A percentile compares a stretch with the other conserved stretches of the same genome.
These are phyloP conservation scores for Heliosperma pusillum DNA, from an alignment of 148 eudicot genomes.

Conservation along the genomic window DNA sequence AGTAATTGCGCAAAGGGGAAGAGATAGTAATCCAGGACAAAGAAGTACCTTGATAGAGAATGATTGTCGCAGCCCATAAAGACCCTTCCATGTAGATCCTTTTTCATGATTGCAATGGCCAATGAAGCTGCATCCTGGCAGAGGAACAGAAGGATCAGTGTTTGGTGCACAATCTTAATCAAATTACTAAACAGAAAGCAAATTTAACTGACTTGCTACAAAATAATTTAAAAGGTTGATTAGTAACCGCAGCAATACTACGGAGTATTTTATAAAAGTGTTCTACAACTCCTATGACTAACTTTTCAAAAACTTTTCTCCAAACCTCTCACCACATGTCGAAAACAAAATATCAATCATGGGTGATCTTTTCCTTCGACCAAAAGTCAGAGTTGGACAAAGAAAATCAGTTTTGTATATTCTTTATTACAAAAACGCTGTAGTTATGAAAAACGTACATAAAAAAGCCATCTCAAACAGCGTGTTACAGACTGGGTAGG, in stretches of 20 bases:
- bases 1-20: background rate
- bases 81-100: slow-evolving; percentile 48
- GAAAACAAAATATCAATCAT: no score
- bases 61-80: slow-evolving; percentile 91
- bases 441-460: no score
- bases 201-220: background rate
- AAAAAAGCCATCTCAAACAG: no score
- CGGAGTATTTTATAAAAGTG: background rate
- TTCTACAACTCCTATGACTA: background rate
- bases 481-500: no score
- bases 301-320: no score
- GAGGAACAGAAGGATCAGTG: background rate
- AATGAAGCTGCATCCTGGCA: slow-evolving; percentile 83
- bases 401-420: no score
- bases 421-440: no score
- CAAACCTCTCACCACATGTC: no score
- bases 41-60: slow-evolving; percentile 70
- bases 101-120: slow-evolving; percentile 63
- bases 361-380: no score
- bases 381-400: no score
- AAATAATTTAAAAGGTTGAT: background rate
- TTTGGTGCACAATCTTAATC: background rate
- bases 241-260: background rate
- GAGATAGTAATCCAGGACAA: background rate
- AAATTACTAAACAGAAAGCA: background rate